Conservation (phyloP, 2,329 filamentous ascomycete genomes). For the Diplocarpon rosae region DNA sequence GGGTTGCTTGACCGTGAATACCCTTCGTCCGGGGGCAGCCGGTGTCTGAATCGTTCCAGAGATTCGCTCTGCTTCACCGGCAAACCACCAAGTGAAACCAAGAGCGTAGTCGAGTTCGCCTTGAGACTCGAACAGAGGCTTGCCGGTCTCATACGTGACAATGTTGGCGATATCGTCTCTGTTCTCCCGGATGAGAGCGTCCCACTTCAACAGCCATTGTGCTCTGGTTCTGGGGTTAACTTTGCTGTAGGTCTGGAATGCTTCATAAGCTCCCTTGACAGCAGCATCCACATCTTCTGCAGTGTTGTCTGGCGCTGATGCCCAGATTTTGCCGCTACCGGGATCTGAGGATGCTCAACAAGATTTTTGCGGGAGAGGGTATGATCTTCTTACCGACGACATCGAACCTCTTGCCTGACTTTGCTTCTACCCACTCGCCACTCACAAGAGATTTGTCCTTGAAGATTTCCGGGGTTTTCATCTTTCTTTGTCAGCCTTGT, state of each 20-base stretch:
- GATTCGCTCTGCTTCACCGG: slow-evolving; percentile 50
- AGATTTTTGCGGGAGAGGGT: neutral
- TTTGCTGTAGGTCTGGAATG: slow-evolving; percentile 49
- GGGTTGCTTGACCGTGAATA: slow-evolving; percentile 66
- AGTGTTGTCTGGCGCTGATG: slow-evolving; percentile 32
- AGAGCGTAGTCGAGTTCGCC: slow-evolving; percentile 42
- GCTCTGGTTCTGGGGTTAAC: slow-evolving; percentile 49
- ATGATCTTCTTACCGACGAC: slow-evolving; percentile 33
- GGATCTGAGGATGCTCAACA: slow-evolving; percentile 31
- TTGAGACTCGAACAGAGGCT: slow-evolving; percentile 39
- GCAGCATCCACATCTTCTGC: slow-evolving; percentile 49
- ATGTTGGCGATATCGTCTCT: slow-evolving; percentile 52
- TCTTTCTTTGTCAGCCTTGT: slow-evolving; percentile 25
- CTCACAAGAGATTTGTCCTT: slow-evolving; percentile 41
- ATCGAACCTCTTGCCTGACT: slow-evolving; percentile 46
- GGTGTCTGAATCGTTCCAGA: slow-evolving; percentile 49
- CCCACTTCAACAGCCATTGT: slow-evolving; percentile 53
- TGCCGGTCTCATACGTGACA: slow-evolving; percentile 48
- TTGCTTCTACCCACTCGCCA: slow-evolving; percentile 44
- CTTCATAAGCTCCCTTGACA: slow-evolving; percentile 46
- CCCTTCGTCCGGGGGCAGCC: slow-evolving; percentile 49
- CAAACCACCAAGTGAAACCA: slow-evolving; percentile 44
- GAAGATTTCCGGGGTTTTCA: slow-evolving; percentile 43
- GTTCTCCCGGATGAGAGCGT: slow-evolving; percentile 50
- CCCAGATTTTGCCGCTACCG: slow-evolving; percentile 32